Conservation (phyloP, 768 basidiomycete species). For the Amanita inopinata region DNA sequence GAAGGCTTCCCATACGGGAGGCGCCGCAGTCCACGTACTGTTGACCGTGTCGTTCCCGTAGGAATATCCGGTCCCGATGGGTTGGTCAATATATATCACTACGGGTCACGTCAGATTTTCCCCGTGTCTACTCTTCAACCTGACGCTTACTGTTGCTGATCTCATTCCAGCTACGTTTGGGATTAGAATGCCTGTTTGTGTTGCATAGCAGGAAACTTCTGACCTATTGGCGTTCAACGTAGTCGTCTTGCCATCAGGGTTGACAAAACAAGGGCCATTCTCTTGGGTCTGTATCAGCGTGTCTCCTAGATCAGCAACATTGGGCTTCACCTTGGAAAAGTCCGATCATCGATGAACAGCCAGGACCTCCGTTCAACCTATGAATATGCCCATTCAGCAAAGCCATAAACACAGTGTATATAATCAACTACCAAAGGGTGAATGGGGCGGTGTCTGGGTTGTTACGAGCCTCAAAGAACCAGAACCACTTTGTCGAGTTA, state of each 20-base stretch:
- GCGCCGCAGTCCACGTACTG: slow-evolving; percentile 45
- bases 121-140: background rate
- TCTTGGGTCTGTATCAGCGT: slow-evolving; percentile 24
- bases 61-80: slow-evolving; percentile 58
- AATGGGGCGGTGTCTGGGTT: slow-evolving; percentile 54
- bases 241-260: slow-evolving; percentile 41
- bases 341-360: slow-evolving; percentile 56
- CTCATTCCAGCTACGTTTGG: slow-evolving; percentile 48
- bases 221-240: slow-evolving; percentile 53
- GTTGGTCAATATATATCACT: slow-evolving; percentile 70
- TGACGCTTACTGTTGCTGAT: slow-evolving; percentile 46
- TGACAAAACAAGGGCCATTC: slow-evolving; percentile 55
- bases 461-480: slow-evolving; percentile 61
- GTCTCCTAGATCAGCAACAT: background rate
- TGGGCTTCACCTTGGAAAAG: slow-evolving; percentile 33
- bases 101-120: background rate
- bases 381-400: slow-evolving; percentile 3
- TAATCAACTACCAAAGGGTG: slow-evolving; percentile 42
- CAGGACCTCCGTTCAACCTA: slow-evolving; percentile 53
- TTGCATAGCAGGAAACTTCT: background rate
- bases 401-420: background rate
- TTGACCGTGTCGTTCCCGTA: slow-evolving; percentile 49
- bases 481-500: slow-evolving; percentile 56
- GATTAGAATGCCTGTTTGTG: background rate
- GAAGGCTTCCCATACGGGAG: slow-evolving; percentile 51